phyloP scores from a whole-genome alignment of 2,329 filamentous ascomycete species.

The Cordyceps fumosorosea region DNA sequence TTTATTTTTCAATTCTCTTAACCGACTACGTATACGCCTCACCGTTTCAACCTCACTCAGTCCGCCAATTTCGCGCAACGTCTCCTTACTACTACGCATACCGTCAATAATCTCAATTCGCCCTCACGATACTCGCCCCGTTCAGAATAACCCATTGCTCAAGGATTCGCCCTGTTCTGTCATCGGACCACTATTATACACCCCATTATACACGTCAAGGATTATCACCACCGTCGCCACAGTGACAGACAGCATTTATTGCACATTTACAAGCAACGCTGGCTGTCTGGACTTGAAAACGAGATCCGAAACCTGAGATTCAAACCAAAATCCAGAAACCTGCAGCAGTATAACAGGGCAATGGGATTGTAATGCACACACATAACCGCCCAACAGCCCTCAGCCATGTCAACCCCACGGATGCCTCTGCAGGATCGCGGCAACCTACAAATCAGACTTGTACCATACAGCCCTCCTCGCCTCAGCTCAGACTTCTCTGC shows the following conservation, averaged over 20 bases:
- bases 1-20: constrained; percentile 6
- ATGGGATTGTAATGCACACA: background rate
- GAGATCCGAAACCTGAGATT: background rate
- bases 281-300: background rate
- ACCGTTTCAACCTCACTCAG: background rate
- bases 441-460: constrained; percentile 28
- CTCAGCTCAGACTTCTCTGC: constrained; percentile 26
- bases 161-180: background rate
- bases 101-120: background rate
- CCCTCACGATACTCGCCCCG: background rate
- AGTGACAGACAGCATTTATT: background rate
- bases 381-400: constrained; percentile 2
- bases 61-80: background rate
- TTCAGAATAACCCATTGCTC: background rate
- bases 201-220: background rate
- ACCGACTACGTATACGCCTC: background rate
- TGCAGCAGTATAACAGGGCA: background rate
- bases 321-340: background rate
- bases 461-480: constrained; percentile 33
- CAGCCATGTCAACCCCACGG: constrained; percentile 12
- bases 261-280: background rate
- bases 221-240: background rate
- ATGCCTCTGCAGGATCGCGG: constrained; percentile 2
- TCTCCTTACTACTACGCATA: too few relatives aligned
- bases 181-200: background rate